Evolutionary conservation across 1,284 basidiomycete species (phyloP).

Genomic region (Exobasidium rhododendri): DNA sequence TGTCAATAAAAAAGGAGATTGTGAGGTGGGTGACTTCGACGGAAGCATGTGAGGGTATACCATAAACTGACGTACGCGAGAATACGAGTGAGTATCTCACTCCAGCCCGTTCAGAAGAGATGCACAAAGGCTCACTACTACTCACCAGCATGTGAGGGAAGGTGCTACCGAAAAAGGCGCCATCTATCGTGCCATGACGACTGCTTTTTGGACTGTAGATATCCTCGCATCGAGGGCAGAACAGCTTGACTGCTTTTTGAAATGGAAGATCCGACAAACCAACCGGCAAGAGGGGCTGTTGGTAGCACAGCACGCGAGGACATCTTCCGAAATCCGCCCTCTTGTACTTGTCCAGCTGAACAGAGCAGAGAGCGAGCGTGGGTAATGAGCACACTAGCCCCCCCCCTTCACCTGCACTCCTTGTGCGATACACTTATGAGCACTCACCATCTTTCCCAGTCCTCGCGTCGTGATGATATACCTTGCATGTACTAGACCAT

Average conservation of each 20-base stretch:
- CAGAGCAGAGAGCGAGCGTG: background rate
- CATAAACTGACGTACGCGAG: slow-evolving; percentile 64
- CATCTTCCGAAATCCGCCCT: slow-evolving; percentile 52
- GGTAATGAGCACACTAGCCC: background rate
- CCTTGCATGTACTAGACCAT: slow-evolving; percentile 52
- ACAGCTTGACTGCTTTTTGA: slow-evolving; percentile 53
- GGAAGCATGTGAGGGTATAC: slow-evolving; percentile 69
- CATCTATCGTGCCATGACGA: slow-evolving; percentile 53
- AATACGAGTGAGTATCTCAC: too few species aligned
- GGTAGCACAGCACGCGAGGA: slow-evolving; percentile 51
- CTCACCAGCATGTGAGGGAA: slow-evolving; percentile 53
- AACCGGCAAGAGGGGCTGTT: slow-evolving; percentile 49
- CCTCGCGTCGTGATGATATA: slow-evolving; percentile 52
- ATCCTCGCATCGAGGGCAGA: slow-evolving; percentile 53
- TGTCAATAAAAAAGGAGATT: slow-evolving; percentile 37
- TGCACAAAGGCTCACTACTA: background rate
- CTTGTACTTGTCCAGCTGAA: slow-evolving; percentile 54
- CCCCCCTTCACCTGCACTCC: background rate
- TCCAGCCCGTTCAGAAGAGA: too few species aligned
- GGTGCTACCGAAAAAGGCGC: slow-evolving; percentile 53
- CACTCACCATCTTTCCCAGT: slow-evolving; percentile 49
- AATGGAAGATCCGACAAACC: slow-evolving; percentile 51
- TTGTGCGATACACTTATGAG: background rate
- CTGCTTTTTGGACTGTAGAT: slow-evolving; percentile 52
- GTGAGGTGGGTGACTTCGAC: slow-evolving; percentile 47